Conservation (phyloP, 768 basidiomycete species). For the Suillus luteus region DNA sequence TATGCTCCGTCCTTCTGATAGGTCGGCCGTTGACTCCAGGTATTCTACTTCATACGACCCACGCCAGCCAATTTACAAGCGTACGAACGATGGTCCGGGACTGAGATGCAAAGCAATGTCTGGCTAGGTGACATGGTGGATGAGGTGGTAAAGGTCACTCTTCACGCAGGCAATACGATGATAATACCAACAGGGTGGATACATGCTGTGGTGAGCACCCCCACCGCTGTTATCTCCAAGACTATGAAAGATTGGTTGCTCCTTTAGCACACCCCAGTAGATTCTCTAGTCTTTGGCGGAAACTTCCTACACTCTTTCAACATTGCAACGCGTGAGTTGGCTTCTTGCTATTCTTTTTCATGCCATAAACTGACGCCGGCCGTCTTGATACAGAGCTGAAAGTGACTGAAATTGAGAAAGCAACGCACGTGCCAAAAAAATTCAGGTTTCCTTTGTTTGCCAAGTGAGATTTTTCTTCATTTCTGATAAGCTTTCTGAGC, state of each 20-base stretch:
- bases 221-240: conserved; percentile 1
- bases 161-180: conserved; percentile 82
- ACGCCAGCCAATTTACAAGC: conserved; percentile 83
- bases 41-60: conserved; percentile 95
- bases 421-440: conserved; percentile 90
- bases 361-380: conserved; percentile 17
- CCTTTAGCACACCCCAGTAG: conserved; percentile 80
- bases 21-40: conserved; percentile 41
- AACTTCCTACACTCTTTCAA: conserved; percentile 97
- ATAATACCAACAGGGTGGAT: conserved; percentile 98
- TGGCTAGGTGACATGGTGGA: conserved; percentile 96
- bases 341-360: conserved; percentile 3
- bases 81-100: conserved; percentile 94
- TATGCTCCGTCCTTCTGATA: neutral
- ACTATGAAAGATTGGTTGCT: conserved; percentile 11
- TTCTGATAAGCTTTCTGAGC: conserved; percentile 16
- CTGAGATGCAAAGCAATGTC: conserved; percentile 79
- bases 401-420: conserved; percentile 88
- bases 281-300: conserved; percentile 95
- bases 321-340: conserved; percentile 73
- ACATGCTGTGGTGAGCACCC: conserved; percentile 82
- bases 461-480: conserved; percentile 46
- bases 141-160: conserved; percentile 83
- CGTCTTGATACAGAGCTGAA: conserved; percentile 62
- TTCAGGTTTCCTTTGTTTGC: conserved; percentile 85